Percentiles rank a stretch among this genome's conserved stretches.
Conservation (phyloP, 495 filamentous ascomycete species). For the Pseudoneurospora amorphoporcata region DNA sequence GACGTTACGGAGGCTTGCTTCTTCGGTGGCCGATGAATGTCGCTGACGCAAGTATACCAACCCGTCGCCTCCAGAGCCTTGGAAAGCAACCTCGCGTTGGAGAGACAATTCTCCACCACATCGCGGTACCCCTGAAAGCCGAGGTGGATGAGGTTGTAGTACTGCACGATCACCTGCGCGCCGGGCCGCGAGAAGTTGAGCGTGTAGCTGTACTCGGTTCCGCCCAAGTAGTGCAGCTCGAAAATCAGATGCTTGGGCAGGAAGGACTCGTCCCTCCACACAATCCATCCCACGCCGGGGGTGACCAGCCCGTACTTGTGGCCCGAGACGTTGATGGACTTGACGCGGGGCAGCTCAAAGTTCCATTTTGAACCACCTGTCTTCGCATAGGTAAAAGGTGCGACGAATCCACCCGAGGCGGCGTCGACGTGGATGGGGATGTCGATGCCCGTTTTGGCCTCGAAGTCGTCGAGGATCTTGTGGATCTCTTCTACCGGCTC, state of each 20-base stretch:
- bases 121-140: slow-evolving; percentile 54
- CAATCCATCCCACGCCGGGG: slow-evolving; percentile 63
- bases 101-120: slow-evolving; percentile 63
- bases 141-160: slow-evolving; percentile 68
- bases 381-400: slow-evolving; percentile 56
- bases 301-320: slow-evolving; percentile 72
- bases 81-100: slow-evolving; percentile 56
- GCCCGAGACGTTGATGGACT: slow-evolving; percentile 64
- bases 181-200: slow-evolving; percentile 70
- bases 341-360: slow-evolving; percentile 60
- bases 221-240: slow-evolving; percentile 65
- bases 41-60: slow-evolving; percentile 61
- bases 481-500: slow-evolving; percentile 64
- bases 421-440: slow-evolving; percentile 73
- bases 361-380: slow-evolving; percentile 55
- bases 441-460: slow-evolving; percentile 51
- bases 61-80: slow-evolving; percentile 58
- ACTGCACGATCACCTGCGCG: slow-evolving; percentile 62
- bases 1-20: slow-evolving; percentile 7
- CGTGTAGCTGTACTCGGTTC: slow-evolving; percentile 62
- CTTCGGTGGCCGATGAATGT: slow-evolving; percentile 48
- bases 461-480: slow-evolving; percentile 53
- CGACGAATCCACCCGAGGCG: slow-evolving; percentile 62
- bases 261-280: slow-evolving; percentile 59
- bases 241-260: slow-evolving; percentile 65